Evolutionary conservation across 768 basidiomycete species (phyloP).

Genomic region (Agrocybe pediades): DNA sequence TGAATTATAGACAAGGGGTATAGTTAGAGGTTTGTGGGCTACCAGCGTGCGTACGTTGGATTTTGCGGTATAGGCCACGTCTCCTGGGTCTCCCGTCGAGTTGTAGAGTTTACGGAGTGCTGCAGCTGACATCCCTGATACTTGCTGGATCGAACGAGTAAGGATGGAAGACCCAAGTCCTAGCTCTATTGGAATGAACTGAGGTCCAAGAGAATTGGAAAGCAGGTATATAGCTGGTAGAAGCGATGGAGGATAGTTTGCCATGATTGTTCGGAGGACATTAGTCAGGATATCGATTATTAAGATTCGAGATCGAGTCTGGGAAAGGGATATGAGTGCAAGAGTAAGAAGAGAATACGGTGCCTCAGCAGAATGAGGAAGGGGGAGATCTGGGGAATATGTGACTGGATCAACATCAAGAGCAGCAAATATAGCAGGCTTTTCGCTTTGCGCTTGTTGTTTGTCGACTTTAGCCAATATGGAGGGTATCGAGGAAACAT

Average conservation of each 20-base stretch:
- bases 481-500: neutral
- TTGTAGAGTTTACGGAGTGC: conserved; percentile 70
- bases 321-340: conserved; percentile 57
- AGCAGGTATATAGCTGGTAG: conserved; percentile 79
- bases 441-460: neutral
- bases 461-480: neutral
- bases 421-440: conserved; percentile 18
- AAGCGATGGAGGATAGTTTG: conserved; percentile 68
- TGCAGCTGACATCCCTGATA: conserved; percentile 62
- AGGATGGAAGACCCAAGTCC: conserved; percentile 71
- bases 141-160: conserved; percentile 68
- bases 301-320: conserved; percentile 71
- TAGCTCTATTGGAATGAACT: conserved; percentile 71
- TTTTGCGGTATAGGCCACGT: conserved; percentile 86
- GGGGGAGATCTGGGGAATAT: conserved; percentile 44
- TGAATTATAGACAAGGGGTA: conserved; percentile 66
- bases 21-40: conserved; percentile 66
- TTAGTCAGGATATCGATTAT: conserved; percentile 77
- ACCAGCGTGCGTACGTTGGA: conserved; percentile 73
- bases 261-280: conserved; percentile 66
- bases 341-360: conserved; percentile 77
- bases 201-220: conserved; percentile 78
- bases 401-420: conserved; percentile 51
- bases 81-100: conserved; percentile 79
- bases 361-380: conserved; percentile 44